A percentile compares a stretch with the other conserved stretches of the same genome.
phyloP scores from a whole-genome alignment of 495 filamentous ascomycete species.

The Hypoxylon perforatum region DNA sequence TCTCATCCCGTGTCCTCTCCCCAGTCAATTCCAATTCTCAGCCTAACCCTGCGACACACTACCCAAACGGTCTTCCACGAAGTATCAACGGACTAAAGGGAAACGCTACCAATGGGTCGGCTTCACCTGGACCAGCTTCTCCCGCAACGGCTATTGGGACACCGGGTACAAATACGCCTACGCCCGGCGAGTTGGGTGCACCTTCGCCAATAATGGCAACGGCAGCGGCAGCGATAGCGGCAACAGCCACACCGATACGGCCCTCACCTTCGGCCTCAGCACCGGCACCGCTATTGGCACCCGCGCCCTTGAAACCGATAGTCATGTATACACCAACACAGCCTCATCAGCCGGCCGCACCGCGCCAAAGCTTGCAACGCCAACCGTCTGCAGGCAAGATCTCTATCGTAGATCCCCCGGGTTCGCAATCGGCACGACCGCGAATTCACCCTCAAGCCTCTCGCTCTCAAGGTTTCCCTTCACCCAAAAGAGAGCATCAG shows the following conservation, averaged over 20 bases:
- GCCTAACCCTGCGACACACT: conserved; percentile 17
- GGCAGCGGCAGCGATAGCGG: neutral
- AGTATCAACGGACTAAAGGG: conserved; percentile 36
- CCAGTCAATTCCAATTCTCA: conserved; percentile 13
- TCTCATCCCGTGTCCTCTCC: conserved; percentile 7
- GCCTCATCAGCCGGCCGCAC: neutral
- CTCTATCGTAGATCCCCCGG: conserved; percentile 55
- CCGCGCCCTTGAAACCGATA: conserved; percentile 18
- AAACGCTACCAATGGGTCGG: conserved; percentile 9
- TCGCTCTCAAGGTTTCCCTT: conserved; percentile 49
- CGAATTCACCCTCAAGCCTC: conserved; percentile 3
- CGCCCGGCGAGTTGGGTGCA: conserved; percentile 17
- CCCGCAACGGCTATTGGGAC: neutral
- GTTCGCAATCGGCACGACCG: conserved; percentile 14
- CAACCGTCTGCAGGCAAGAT: conserved; percentile 41
- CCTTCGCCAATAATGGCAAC: conserved; percentile 5
- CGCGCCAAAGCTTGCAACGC: conserved; percentile 7
- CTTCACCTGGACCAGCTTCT: conserved; percentile 1
- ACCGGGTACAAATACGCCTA: conserved; percentile 17
- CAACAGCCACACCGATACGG: neutral
- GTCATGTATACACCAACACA: conserved; percentile 12
- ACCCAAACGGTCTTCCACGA: conserved; percentile 35
- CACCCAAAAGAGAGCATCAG: conserved; percentile 52
- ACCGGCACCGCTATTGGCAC: neutral
- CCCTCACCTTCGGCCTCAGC: neutral